These are phyloP conservation scores for Geotrichum klebahnii DNA, from an alignment of 1,139 yeast species.

Conservation along the genomic window DNA sequence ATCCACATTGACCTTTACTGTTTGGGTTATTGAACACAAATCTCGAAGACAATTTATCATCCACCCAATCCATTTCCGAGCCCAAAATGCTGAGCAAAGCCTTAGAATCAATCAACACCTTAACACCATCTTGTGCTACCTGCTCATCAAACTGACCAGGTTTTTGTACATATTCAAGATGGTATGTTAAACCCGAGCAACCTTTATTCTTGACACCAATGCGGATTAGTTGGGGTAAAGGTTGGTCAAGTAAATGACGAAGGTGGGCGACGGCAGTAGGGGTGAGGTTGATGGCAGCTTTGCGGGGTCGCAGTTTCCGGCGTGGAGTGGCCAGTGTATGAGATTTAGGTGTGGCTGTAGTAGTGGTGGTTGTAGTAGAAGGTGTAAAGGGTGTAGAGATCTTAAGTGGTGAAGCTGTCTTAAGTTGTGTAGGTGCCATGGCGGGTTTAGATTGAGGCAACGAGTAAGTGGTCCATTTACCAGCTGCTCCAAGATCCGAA, in stretches of 20 bases:
- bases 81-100: conserved; percentile 94
- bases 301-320: conserved; percentile 75
- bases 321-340: conserved; percentile 41
- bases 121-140: conserved; percentile 83
- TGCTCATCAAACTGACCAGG: conserved; percentile 94
- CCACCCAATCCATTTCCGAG: conserved; percentile 97
- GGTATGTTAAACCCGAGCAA: conserved; percentile 90
- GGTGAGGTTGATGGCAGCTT: conserved; percentile 79
- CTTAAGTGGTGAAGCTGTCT: not conserved
- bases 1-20: conserved; percentile 95
- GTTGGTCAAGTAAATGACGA: conserved; percentile 62
- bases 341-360: conserved; percentile 22
- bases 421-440: conserved; percentile 9
- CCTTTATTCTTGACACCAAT: conserved; percentile 95
- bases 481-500: too few species aligned
- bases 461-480: conserved; percentile 21
- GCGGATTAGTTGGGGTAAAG: conserved; percentile 82
- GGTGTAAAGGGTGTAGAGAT: conserved; percentile 25
- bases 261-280: conserved; percentile 72
- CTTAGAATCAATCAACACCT: conserved; percentile 88
- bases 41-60: conserved; percentile 81
- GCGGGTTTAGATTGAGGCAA: too few species aligned
- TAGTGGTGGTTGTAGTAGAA: conserved; percentile 40
- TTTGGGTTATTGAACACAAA: conserved; percentile 93
- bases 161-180: conserved; percentile 79